These are phyloP conservation scores for Phytopythium boreale DNA, from an alignment of 352 stramenopile genomes.

Conservation along the genomic window DNA sequence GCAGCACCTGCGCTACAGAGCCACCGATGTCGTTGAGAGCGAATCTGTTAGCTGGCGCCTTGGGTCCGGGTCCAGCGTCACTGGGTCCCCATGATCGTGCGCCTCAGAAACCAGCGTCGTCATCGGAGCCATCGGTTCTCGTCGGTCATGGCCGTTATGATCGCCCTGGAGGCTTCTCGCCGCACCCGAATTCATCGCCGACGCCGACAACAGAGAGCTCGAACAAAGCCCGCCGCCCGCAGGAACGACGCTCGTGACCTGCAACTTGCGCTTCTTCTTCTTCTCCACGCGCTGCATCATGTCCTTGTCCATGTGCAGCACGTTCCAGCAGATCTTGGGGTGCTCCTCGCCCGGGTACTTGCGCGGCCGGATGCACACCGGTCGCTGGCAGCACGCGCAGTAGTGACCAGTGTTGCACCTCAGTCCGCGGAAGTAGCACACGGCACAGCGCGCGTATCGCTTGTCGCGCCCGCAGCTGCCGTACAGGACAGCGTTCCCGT, in stretches of 20 bases:
- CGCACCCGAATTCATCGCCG: neutral
- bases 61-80: neutral
- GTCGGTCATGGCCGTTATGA: neutral
- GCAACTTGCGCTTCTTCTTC: conserved; percentile 56
- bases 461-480: conserved; percentile 70
- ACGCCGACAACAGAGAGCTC: neutral
- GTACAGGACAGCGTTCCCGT: conserved; percentile 51
- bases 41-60: neutral
- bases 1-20: neutral
- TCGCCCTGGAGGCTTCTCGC: neutral
- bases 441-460: conserved; percentile 62
- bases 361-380: conserved; percentile 68
- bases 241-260: conserved; percentile 7
- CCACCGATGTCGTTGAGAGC: neutral
- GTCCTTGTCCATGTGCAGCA: conserved; percentile 74
- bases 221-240: conserved; percentile 4
- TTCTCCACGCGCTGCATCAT: conserved; percentile 75
- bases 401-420: conserved; percentile 70
- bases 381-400: conserved; percentile 62
- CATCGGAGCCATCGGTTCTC: neutral
- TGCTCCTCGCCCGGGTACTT: conserved; percentile 65
- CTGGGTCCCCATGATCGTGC: neutral
- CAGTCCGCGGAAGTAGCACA: conserved; percentile 71
- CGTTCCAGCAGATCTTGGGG: conserved; percentile 80
- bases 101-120: neutral